Evolutionary conservation across 1,284 basidiomycete species (phyloP), one percentile per base, ranked within the genome.

Genomic region (Ustilago bromivora): DNA sequence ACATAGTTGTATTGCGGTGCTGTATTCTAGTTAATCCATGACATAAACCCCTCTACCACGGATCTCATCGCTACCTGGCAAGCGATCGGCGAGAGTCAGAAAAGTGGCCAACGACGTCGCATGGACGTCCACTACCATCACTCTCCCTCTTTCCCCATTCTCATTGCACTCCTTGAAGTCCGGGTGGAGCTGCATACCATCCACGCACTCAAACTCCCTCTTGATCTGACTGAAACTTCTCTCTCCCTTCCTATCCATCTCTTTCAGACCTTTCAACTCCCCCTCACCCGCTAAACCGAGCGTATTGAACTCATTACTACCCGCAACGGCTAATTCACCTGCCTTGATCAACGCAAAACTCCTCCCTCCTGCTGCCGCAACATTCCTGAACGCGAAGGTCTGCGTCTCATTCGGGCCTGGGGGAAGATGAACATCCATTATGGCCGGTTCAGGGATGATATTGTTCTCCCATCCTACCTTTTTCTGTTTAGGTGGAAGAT

Each of bases 211-310:
- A 32, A 52, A 62, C n/a, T 38, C 36, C 35, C 47, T 61, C 31
- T 61, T 66, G 56, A 66, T 74, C 41, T 68, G 66, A 41, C 71
- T 74, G 31, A 74, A 69, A 31, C 28, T 11, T 51, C 49, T 51
- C n/a, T 51, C 43, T 19, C 43, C 49, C 49, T 51, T 51, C 13
- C 49, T 51, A 3, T 13, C 28, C 12, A 8, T 59, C 53, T 31
- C 66, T 53, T 35, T 73, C 65, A 43, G 53, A 58, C 5, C 58
- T 38, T 11, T 9, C 6, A 31, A 64, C 0, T 3, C 47, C 34
- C 4, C 17, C 15, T 56, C 35, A 0, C 12, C 6, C 15, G n/a
- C 55, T 1, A 72, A 41, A 7, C 41, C 70, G 4, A 72, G 55
- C 40, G 49, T 34, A 10, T 28, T 55, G 17, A 58, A 57, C 15